Percentiles rank a stretch among this genome's conserved stretches.
phyloP scores from a whole-genome alignment of 1,284 basidiomycete species.

The Fomitopsis schrenkii region DNA sequence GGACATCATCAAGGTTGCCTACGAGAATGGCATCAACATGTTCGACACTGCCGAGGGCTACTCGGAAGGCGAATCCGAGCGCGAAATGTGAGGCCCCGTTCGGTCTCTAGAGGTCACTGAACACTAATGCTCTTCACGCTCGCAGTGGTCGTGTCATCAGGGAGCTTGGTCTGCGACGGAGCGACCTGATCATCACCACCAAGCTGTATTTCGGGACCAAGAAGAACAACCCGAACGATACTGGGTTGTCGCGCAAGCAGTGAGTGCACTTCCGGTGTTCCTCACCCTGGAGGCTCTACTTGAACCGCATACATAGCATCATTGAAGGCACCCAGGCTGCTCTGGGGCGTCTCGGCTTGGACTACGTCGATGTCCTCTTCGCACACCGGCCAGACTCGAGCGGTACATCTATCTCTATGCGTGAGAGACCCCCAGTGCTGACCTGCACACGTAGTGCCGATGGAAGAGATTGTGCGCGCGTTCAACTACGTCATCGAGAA shows the following conservation, averaged over 20 bases:
- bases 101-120: neutral
- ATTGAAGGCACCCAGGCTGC: slow-evolving; percentile 74
- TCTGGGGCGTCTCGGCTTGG: slow-evolving; percentile 66
- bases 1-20: slow-evolving; percentile 23
- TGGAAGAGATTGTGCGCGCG: slow-evolving; percentile 72
- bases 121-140: neutral
- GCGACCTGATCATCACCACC: slow-evolving; percentile 73
- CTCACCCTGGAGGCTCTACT: neutral
- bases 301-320: slow-evolving; percentile 39
- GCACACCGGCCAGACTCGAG: slow-evolving; percentile 55
- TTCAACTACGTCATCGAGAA: slow-evolving; percentile 68
- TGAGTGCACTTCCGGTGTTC: slow-evolving; percentile 31
- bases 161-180: slow-evolving; percentile 67
- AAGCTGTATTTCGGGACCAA: slow-evolving; percentile 58
- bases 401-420: slow-evolving; percentile 31
- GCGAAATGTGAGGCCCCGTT: slow-evolving; percentile 48
- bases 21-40: slow-evolving; percentile 69
- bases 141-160: slow-evolving; percentile 72
- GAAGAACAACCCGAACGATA: slow-evolving; percentile 46
- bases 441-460: slow-evolving; percentile 42
- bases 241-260: slow-evolving; percentile 72
- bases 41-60: slow-evolving; percentile 69
- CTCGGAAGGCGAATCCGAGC: slow-evolving; percentile 63
- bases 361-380: slow-evolving; percentile 77
- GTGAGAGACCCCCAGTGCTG: neutral